Evolutionary conservation across 306 rosid genomes (phyloP), one percentile per base, ranked within the genome.

Genomic region (Sindora glabra): DNA sequence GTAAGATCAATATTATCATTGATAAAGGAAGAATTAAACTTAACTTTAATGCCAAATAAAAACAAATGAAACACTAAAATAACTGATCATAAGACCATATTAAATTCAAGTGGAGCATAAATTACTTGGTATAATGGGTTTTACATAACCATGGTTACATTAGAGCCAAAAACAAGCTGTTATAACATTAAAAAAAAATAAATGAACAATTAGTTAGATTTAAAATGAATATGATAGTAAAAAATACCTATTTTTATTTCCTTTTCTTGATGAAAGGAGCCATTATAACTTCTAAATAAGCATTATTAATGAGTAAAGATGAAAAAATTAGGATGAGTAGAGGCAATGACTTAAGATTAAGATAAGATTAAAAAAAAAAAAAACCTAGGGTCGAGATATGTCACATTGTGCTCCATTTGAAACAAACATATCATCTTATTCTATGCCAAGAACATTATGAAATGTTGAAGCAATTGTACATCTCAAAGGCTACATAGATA

Each of bases 381-480:
- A 23, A 64, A 87, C 95, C 92, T 87, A 92, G 49, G 82, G 95
- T 29, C 95, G 95, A 65, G 92, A 77, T 37, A 87, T 87, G 68
- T 87, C 95, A 71, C 92, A 77, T 48, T 87, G 80, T 25, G 95
- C 78, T 6, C 95, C 95, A 66, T 87, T 92, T 18, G 95, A 79
- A 45, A 87, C 79, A 76, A 87, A 87, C 56, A 87, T 69, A 45
- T 87, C 92, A 13, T 60, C 74, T 40, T 72, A 83, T 51, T 79
- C 80, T 24, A 87, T 78, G 44, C 57, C 83, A 67, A 79, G 64
- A 64, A 77, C 76, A 0, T 34, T 18, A 69, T 87, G 84, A 61
- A 70, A 76, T 50, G 77, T 54, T 54, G 81, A 70, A 39, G 85
- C 85, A 79, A 87, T 75, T 68, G 86, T 89, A 36, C 54, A 72